Evolutionary conservation across 2,329 filamentous ascomycete species (phyloP), one percentile per base, ranked within the genome.

Genomic region (Hymenoscyphus linearis): DNA sequence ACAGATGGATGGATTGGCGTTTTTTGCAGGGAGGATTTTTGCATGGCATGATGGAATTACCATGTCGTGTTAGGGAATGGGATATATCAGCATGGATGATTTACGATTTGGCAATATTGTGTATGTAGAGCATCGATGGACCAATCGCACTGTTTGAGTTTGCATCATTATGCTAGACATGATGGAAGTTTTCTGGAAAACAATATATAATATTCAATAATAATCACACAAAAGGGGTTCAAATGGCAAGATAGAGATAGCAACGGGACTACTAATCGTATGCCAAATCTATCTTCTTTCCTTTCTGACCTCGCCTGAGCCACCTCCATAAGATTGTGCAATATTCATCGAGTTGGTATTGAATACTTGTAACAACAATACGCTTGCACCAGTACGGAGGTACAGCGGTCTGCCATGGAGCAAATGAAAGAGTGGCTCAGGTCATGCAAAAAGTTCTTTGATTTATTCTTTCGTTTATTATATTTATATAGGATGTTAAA

Each of bases 81-180:
- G 66, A 65, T 57, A 62, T 62, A 64, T 64, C 65, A 61, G 61
- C 60, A 57, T 66, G 59, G 60, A 67, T 63, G 44, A 50, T 50
- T 50, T 50, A 50, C 25, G 44, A 50, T n/a, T 12, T 25, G 18
- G 9, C 13, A 22, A 50, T 50, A 50, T 25, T 25, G 18, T n/a
- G n/a, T n/a, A n/a, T n/a, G n/a, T 50, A 50, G 18, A 22, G 44
- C 18, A 13, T 50, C 44, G n/a, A 50, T 10, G 13, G 44, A 50
- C 44, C 9, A n/a, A 26, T 12, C 18, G 44, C 22, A 22, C 5
- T 25, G 18, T 10, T 50, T n/a, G 18, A 22, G 16, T 50, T 50
- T 50, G 18, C 18, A 50, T 50, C 44, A 50, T 50, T 22, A 22
- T 50, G 44, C 7, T 50, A 25, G 44, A 50, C 22, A 50, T 50